These are phyloP conservation scores for Cupressus sempervirens DNA, from an alignment of 75 land plant genomes.

Conservation along the genomic window DNA sequence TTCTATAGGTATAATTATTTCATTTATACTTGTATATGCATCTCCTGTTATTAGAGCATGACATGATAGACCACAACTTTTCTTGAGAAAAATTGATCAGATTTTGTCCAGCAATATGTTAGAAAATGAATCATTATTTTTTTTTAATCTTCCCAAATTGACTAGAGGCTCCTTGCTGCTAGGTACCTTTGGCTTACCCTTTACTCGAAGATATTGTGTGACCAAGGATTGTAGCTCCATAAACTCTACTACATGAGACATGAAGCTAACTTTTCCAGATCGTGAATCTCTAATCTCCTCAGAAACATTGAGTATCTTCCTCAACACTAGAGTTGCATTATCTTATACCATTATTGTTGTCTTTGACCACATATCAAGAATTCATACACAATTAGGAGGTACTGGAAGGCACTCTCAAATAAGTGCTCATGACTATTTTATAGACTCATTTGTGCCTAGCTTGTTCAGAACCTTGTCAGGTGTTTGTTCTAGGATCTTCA, in stretches of 20 bases:
- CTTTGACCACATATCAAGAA: constrained; percentile 58
- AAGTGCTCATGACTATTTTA: constrained; percentile 65
- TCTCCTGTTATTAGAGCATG: constrained; percentile 88
- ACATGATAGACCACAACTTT: constrained; percentile 74
- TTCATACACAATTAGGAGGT: constrained; percentile 80
- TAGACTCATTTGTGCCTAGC: constrained; percentile 36
- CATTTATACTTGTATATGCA: constrained; percentile 52
- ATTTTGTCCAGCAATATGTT: constrained; percentile 76
- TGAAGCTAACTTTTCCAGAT: constrained; percentile 46
- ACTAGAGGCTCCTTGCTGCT: constrained; percentile 37
- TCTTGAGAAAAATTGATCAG: constrained; percentile 55
- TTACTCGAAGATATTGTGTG: constrained; percentile 59
- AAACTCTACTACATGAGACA: constrained; percentile 52
- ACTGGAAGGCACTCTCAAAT: constrained; percentile 59
- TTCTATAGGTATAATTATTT: constrained; percentile 75
- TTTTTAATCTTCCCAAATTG: constrained; percentile 23
- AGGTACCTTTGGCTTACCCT: constrained; percentile 58
- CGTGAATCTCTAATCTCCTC: constrained; percentile 54
- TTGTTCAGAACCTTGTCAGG: constrained; percentile 46
- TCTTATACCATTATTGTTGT: constrained; percentile 57
- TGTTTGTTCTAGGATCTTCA: constrained; percentile 45
- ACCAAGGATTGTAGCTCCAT: constrained; percentile 55
- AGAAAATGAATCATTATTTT: constrained; percentile 28
- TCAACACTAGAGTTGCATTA: constrained; percentile 35
- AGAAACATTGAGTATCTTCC: constrained; percentile 49